Base-by-base conservation (phyloP, 768 basidiomycete species). In the Rhizopogon sp. region DNA sequence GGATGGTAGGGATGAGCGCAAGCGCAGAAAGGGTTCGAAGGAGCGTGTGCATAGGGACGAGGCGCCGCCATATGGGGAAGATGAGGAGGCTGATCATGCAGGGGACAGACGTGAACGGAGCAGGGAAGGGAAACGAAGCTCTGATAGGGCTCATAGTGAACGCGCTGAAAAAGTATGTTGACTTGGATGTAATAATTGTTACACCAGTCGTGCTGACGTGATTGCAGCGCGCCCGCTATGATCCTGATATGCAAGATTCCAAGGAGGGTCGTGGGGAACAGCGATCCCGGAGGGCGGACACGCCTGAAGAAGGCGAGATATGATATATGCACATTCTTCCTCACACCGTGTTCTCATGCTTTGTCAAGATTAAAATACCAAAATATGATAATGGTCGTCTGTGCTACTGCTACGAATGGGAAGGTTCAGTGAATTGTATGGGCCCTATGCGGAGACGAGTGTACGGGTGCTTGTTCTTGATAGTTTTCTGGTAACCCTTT, bases 401-500 rank as follows among this genome's bases (percentile, higher is more conserved):
- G 25, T n/a, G 22, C 20, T 29, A 62, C 60, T 61, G 63, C 55
- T 70, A 67, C 45, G 67, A 69, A 56, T 64, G 60, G 35, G 64
- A 58, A 43, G 63, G 59, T 58, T 72, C 64, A 45, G 70, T 62
- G 56, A 87, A 70, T 50, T 76, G 69, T 60, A 99, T 93, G 44
- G 87, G 79, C 17, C 94, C 93, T 60, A 99, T 88, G 50, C 95
- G 81, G 56, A 99, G 79, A 66, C 94, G 83, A n/a, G 96, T 98
- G 75, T 90, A 98, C 2, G 88, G 89, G 67, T 94, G 93, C 72
- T 98, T 98, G 71, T 93, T 88, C 68, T 84, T 81, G 60, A 98
- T 91, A 7, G 91, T 93, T 74, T 92, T 91, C 73, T 90, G 84
- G 74, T 98, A 98, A 9, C 96, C 94, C 78, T 98, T 98, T 85